Base-by-base conservation (phyloP, 2,329 filamentous ascomycete species). In the Pseudohalonectria lignicola region DNA sequence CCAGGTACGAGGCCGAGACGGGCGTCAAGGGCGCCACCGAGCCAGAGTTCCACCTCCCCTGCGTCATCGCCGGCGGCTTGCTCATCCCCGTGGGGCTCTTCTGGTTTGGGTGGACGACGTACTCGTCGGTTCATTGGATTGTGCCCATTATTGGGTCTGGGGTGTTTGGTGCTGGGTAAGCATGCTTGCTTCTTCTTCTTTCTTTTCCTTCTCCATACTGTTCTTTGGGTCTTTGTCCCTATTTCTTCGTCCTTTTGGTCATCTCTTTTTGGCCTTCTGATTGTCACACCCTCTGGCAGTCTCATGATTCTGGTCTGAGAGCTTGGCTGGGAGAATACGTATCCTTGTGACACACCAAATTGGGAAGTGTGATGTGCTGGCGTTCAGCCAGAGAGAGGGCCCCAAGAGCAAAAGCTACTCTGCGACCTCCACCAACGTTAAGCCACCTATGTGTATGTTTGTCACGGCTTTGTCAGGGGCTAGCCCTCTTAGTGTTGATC, bases 51-150 rank as follows among this genome's bases (percentile, higher is more conserved):
- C 77, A 86, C 43, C 71, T 95, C 25, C 83, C 86, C 6, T 77
- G 85, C 25, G 75, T 79, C 16, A 82, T 88, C 37, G 55, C 69
- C 7, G 90, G 88, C n/a, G 79, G 79, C 1, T 59, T 86, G 32
- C 60, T 94, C 9, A 85, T 92, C 23, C 85, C 87, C 5, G 65
- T 83, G 40, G 85, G 86, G 6, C 62, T 96, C 13, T 94, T 95
- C 57, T 82, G 85, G 61, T 94, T 94, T 60, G 86, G 77, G 8
- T 94, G 86, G 83, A 87, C 84, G 4, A 82, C 82, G 12, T 88
- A 79, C 55, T 58, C 78, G 2, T 71, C 59, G 48, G 73, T 94
- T 35, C 81, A 86, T 59, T 90, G 79, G 79, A 82, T 85, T 43
- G 69, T 79, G 33, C 80, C 82, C 19, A 79, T 86, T 46, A 79